A percentile compares a stretch with the other conserved stretches of the same genome.
Evolutionary conservation across 1,284 basidiomycete genomes (phyloP).

Genomic region (Austroboletus novae-zelandiae): DNA sequence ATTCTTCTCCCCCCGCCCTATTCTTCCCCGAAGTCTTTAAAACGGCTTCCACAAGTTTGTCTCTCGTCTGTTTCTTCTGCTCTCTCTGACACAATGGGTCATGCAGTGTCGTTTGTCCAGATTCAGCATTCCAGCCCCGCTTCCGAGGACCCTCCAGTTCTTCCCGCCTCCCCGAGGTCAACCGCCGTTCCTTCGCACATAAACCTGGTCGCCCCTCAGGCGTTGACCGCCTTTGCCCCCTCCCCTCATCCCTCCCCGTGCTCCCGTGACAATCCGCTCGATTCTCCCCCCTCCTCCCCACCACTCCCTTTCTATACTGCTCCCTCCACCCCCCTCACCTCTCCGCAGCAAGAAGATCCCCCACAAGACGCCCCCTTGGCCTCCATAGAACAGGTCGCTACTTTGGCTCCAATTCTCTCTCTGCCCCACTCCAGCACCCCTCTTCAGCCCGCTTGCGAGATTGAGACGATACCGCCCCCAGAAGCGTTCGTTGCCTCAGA

Average conservation of each 20-base stretch:
- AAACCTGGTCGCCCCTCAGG: slow-evolving; percentile 24
- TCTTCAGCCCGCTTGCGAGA: slow-evolving; percentile 18
- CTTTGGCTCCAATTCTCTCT: slow-evolving; percentile 17
- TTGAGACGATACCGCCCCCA: slow-evolving; percentile 32
- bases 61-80: slow-evolving; percentile 3
- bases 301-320: slow-evolving; percentile 36
- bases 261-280: slow-evolving; percentile 28
- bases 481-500: slow-evolving; percentile 34
- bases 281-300: slow-evolving; percentile 33
- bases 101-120: slow-evolving; percentile 34
- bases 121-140: slow-evolving; percentile 25
- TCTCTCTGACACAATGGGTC: slow-evolving; percentile 27
- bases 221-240: slow-evolving; percentile 24
- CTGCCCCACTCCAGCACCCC: slow-evolving; percentile 22
- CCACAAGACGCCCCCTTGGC: slow-evolving; percentile 16
- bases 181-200: slow-evolving; percentile 28
- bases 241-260: slow-evolving; percentile 27
- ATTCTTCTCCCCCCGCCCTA: slow-evolving; percentile 28
- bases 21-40: slow-evolving; percentile 19
- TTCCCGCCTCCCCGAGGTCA: slow-evolving; percentile 15
- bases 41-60: slow-evolving; percentile 25
- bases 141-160: slow-evolving; percentile 13
- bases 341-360: slow-evolving; percentile 32
- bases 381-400: slow-evolving; percentile 23
- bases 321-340: slow-evolving; percentile 34